Percentiles rank a stretch among this genome's conserved stretches.
Evolutionary conservation across 2,329 filamentous ascomycete species (phyloP).

Genomic region (Aspergillus phoenicis): DNA sequence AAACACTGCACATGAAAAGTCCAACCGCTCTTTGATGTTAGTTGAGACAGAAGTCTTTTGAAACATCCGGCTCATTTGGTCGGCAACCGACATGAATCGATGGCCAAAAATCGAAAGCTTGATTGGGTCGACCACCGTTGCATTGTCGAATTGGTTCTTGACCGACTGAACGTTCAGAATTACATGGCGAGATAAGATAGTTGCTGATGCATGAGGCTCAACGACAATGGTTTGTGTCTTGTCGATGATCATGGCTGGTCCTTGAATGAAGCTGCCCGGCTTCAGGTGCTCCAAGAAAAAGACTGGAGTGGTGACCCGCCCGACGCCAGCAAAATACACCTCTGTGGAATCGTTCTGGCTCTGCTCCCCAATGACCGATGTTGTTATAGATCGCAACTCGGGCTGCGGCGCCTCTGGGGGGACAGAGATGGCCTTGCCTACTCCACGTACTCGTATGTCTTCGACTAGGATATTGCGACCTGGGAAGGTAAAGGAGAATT

Average conservation of each 20-base stretch:
- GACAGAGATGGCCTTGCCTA: background rate
- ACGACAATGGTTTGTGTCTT: slow-evolving; percentile 82
- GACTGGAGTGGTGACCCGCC: slow-evolving; percentile 38
- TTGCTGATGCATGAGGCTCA: slow-evolving; percentile 73
- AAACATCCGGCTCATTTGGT: slow-evolving; percentile 61
- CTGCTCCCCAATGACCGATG: slow-evolving; percentile 63
- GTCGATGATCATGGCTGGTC: slow-evolving; percentile 81
- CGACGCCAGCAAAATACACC: slow-evolving; percentile 41
- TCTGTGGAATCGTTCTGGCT: slow-evolving; percentile 55
- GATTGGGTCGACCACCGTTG: slow-evolving; percentile 51
- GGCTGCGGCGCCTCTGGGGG: background rate
- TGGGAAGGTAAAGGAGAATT: slow-evolving; percentile 50
- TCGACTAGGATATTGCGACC: slow-evolving; percentile 64
- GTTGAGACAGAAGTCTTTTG: slow-evolving; percentile 59
- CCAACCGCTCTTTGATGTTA: slow-evolving; percentile 83
- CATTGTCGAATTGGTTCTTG: slow-evolving; percentile 48
- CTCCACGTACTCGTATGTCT: slow-evolving; percentile 75
- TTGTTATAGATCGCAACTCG: slow-evolving; percentile 48
- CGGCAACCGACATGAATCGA: slow-evolving; percentile 62
- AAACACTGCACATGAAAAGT: slow-evolving; percentile 82
- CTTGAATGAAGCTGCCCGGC: slow-evolving; percentile 46
- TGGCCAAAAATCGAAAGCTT: slow-evolving; percentile 59
- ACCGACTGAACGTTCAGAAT: background rate
- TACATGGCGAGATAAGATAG: slow-evolving; percentile 65
- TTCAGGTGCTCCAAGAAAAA: slow-evolving; percentile 40